Base-by-base conservation (phyloP, 768 basidiomycete species). In the Lactifluus hygrophoroides region DNA sequence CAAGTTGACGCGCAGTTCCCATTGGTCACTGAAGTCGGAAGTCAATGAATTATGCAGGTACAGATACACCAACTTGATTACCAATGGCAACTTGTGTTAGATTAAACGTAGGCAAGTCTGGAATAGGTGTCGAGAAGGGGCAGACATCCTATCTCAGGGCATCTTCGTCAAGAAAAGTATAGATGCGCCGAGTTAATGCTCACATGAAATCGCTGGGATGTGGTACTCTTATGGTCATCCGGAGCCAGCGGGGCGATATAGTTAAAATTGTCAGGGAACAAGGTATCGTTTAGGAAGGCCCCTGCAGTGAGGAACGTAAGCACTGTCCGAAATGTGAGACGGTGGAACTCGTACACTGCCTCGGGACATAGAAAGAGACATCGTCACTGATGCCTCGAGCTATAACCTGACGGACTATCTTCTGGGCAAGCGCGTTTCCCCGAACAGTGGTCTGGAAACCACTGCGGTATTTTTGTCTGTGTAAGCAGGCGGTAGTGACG, bases 391-490 rank as follows among this genome's bases (percentile, higher is more conserved):
- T 64, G 0, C 76, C 75, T 32, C 76, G 69, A 6, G 70, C 74
- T 47, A 85, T 83, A 65, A 80, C 76, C 5, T 74, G 73, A 5
- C 73, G 74, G 11, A 85, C 73, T 51, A 85, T 80, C 68, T 81
- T 83, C 64, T 79, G 75, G 1, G 84, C 84, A 5, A 85, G 74
- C 4, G 75, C 68, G 59, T 80, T 83, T 2, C 74, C 81, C 25
- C 83, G 78, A 42, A 70, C 71, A 3, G 76, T 75, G 7, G 80
- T 81, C 49, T 79, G 75, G 69, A 83, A 85, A 5, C 84, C 84
- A 5, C 82, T 84, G 56, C 23, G 14, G 34, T 8, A 8, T 34
- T n/a, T 37, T 23, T 10, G 28, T 42, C 40, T 3, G 28, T 13
- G 30, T 35, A 27, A 51, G 40, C 16, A 19, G 19, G 32, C 23